Base-by-base conservation (phyloP, 768 basidiomycete genomes). In the Mycena epipterygia region DNA sequence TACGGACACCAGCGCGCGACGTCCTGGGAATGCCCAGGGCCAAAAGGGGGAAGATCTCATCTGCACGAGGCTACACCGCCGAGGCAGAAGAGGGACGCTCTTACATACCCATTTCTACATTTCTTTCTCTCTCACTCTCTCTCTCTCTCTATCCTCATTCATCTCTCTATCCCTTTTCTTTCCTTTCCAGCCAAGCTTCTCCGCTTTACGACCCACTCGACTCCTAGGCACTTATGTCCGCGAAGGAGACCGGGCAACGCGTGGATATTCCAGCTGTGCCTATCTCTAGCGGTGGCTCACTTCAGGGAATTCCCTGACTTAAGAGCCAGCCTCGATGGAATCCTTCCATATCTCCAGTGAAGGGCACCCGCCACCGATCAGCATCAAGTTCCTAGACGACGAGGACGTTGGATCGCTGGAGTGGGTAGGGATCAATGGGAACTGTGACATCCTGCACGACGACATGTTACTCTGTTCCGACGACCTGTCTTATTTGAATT, bases 241-340 rank as follows among this genome's bases (percentile, higher is more conserved):
- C 46, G 5, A 14, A 61, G 3, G 61, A 29, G 48, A 7, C 25
- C 25, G 3, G 13, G 49, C 27, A 4, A 29, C n/a, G 48, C 35
- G 25, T n/a, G 27, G 49, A 63, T 63, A 35, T 63, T 63, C 61
- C 25, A 27, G 61, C 61, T n/a, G 1, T 29, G 23, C 35, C 11
- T 2, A 14, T 29, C 35, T 52, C 61, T 29, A 63, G 61, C 61
- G 48, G n/a, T 13, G 25, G 3, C 19, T 21, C 12, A 0, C 5
- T 12, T 42, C 42, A 41, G 27, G 39, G 46, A 52, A 64, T 55
- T 23, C 37, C 57, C 64, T 65, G 64, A 25, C n/a, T n/a, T n/a
- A n/a, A 42, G 55, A 35, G 2, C 5, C 3, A 17, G 9, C 7
- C 17, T 35, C 4, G 61, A 63, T 63, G 61, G 61, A 48, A 2